Evolutionary conservation across 2,329 filamentous ascomycete genomes (phyloP).

Genomic region (Colletotrichum higginsianum): DNA sequence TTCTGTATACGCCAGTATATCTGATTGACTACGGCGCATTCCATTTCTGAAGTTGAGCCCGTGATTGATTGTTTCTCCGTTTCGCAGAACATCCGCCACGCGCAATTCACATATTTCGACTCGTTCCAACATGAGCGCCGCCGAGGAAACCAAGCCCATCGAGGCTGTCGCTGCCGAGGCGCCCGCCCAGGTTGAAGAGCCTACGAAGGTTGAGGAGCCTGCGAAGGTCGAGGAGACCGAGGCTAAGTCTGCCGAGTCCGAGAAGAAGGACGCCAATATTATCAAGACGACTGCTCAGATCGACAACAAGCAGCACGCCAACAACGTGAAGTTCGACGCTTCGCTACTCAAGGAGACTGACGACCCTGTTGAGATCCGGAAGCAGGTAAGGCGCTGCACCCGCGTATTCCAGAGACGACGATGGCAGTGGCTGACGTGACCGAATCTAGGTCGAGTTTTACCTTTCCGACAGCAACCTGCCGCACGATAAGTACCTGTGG

Average conservation of each 20-base stretch:
- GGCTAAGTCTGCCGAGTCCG: conserved; percentile 44
- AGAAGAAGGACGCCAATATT: conserved; percentile 50
- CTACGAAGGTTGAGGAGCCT: conserved; percentile 47
- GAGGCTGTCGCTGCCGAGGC: conserved; percentile 52
- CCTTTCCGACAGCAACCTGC: conserved; percentile 92
- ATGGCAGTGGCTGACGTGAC: conserved; percentile 11
- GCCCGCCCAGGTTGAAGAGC: conserved; percentile 43
- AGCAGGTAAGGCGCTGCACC: conserved; percentile 72
- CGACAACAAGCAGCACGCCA: conserved; percentile 58
- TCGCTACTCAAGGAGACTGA: conserved; percentile 77
- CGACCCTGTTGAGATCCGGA: conserved; percentile 85
- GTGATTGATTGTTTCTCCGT: neutral
- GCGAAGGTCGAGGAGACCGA: conserved; percentile 44
- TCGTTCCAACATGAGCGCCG: conserved; percentile 56
- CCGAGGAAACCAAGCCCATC: conserved; percentile 56
- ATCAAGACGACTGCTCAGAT: conserved; percentile 62
- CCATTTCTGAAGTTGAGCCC: neutral
- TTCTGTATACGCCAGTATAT: neutral
- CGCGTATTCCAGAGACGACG: too few species aligned
- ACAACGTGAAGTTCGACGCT: conserved; percentile 81
- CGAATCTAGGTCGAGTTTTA: conserved; percentile 89
- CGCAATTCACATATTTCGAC: neutral
- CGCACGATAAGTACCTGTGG: conserved; percentile 90
- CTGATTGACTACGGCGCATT: neutral
- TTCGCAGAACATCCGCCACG: conserved; percentile 1